These are phyloP conservation scores for Kondoa subrosea DNA, from an alignment of 768 basidiomycete genomes.

Conservation along the genomic window DNA sequence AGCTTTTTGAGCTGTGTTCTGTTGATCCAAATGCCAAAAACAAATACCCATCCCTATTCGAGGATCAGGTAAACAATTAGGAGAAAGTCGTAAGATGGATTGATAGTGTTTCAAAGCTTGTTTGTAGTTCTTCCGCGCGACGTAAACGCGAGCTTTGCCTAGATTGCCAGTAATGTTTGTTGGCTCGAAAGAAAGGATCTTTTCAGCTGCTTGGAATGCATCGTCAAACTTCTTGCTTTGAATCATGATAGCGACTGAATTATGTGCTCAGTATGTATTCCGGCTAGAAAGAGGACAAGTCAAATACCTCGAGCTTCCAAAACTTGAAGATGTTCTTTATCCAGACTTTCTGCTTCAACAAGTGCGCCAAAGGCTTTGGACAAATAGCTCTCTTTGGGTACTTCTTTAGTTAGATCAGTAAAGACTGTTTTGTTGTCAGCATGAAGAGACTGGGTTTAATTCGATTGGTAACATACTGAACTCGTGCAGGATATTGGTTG, in stretches of 20 bases:
- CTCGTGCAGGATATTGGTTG: not conserved
- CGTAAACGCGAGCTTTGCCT: conserved; percentile 60
- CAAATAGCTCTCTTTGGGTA: not conserved
- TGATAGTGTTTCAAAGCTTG: conserved; percentile 75
- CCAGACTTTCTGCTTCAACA: not conserved
- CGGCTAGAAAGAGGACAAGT: not conserved
- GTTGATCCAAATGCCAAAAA: conserved; percentile 74
- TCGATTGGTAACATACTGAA: not conserved
- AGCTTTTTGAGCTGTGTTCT: conserved; percentile 61
- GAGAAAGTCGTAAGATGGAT: conserved; percentile 57
- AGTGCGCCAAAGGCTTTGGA: not conserved
- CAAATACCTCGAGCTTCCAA: not conserved
- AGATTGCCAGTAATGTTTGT: not conserved
- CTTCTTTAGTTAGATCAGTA: not conserved
- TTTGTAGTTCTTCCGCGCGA: conserved; percentile 56
- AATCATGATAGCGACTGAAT: not conserved
- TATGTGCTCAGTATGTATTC: not conserved
- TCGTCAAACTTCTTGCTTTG: not conserved
- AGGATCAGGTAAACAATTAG: conserved; percentile 76
- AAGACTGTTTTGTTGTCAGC: not conserved
- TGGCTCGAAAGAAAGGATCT: not conserved
- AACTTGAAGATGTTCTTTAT: not conserved
- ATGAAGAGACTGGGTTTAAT: not conserved
- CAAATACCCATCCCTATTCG: conserved; percentile 90
- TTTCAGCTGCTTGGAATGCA: not conserved